Evolutionary conservation across 441 rosid genomes (phyloP).

Genomic region (Eruca vesicaria): DNA sequence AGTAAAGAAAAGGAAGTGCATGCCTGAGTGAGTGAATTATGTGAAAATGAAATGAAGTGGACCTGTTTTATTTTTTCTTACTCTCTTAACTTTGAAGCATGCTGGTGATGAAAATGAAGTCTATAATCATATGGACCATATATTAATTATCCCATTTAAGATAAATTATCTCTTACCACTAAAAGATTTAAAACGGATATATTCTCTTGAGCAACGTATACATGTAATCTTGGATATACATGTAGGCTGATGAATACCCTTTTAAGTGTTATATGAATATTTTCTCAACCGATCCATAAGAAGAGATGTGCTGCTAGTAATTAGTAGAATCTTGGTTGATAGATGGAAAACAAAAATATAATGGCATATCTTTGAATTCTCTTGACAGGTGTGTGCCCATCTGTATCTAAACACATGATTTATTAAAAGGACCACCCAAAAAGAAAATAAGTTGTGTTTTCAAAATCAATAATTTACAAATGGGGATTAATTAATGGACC

Average conservation of each 20-base stretch:
- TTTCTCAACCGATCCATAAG: not conserved
- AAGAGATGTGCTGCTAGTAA: constrained; percentile 9
- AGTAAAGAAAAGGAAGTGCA: constrained; percentile 35
- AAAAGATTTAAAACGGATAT: not conserved
- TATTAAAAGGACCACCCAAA: constrained; percentile 32
- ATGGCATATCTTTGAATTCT: constrained; percentile 21
- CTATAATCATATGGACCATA: constrained; percentile 35
- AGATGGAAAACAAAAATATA: not conserved
- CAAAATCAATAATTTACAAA: constrained; percentile 21
- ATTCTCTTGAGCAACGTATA: not conserved
- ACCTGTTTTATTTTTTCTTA: constrained; percentile 20
- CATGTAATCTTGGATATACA: not conserved
- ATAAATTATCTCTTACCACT: constrained; percentile 1
- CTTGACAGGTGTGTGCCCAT: constrained; percentile 27
- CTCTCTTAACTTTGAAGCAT: constrained; percentile 41
- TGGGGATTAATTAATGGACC: constrained; percentile 17
- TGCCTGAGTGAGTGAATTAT: constrained; percentile 37
- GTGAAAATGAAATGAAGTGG: constrained; percentile 40
- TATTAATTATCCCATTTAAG: not conserved
- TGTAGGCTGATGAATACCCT: not conserved
- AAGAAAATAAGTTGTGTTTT: constrained; percentile 27
- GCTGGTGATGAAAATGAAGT: constrained; percentile 37
- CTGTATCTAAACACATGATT: constrained; percentile 27
- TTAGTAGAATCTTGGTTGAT: not conserved
- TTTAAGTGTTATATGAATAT: not conserved